Percentiles rank a stretch among this genome's conserved stretches.
phyloP scores from a whole-genome alignment of 192 early-diverging fungal species.

The Podila horticola region DNA sequence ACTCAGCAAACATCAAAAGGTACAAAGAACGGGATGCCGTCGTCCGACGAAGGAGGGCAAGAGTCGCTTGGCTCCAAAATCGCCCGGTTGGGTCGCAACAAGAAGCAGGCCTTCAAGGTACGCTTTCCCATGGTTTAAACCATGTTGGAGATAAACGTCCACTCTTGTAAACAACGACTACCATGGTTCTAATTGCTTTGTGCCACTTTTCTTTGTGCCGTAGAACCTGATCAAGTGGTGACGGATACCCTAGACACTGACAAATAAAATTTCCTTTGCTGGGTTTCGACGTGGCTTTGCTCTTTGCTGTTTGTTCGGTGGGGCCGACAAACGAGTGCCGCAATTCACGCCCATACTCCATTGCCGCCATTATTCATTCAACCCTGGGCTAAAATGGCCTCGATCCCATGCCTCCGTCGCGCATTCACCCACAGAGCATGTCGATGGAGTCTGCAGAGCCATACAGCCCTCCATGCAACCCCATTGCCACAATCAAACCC shows the following conservation, averaged over 20 bases:
- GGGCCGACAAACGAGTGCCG: too few species aligned
- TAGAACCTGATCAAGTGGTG: constrained; percentile 9
- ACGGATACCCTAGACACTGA: neutral
- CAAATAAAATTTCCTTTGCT: neutral
- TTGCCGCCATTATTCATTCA: neutral
- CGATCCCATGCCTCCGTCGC: neutral
- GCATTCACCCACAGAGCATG: neutral
- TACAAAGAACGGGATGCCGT: neutral
- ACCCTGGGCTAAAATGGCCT: neutral
- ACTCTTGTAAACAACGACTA: neutral
- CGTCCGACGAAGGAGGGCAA: neutral
- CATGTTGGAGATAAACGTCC: neutral
- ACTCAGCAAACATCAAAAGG: neutral
- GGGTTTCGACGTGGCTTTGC: neutral
- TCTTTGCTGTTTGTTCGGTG: too few species aligned
- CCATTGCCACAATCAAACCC: neutral
- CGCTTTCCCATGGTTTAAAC: neutral
- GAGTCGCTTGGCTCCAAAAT: constrained; percentile 11
- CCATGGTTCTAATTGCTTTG: neutral
- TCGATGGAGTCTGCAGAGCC: neutral
- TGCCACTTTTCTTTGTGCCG: neutral
- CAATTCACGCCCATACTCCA: neutral
- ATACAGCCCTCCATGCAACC: neutral
- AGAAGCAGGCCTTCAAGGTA: constrained; percentile 32
- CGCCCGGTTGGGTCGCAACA: constrained; percentile 13